A percentile compares a stretch with the other conserved stretches of the same genome.
phyloP scores from a whole-genome alignment of 2,329 filamentous ascomycete species.

The Thelonectria olida region DNA sequence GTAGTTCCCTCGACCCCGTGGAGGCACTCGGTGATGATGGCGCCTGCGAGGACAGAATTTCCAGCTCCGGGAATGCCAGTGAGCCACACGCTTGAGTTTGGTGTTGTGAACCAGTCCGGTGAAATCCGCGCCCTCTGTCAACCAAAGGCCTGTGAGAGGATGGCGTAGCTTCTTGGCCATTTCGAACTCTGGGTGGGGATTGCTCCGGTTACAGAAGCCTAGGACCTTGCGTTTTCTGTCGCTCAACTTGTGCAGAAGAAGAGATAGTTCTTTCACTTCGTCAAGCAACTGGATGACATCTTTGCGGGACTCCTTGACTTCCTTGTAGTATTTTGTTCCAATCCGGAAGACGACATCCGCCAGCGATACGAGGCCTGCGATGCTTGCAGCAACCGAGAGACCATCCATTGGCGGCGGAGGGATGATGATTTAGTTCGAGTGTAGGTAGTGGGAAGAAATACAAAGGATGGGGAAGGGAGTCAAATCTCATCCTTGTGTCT shows the following conservation, averaged over 20 bases:
- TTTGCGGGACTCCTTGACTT: not conserved
- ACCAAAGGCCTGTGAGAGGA: conserved; percentile 11
- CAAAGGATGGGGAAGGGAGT: too few relatives aligned
- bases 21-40: conserved; percentile 8
- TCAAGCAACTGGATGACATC: not conserved
- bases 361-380: conserved; percentile 16
- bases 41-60: conserved; percentile 11
- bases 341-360: conserved; percentile 19
- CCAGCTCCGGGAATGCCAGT: conserved; percentile 22
- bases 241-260: conserved; percentile 1
- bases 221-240: not conserved
- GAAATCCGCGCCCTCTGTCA: not conserved
- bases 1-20: not conserved
- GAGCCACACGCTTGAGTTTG: not conserved
- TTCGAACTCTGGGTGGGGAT: not conserved
- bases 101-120: not conserved
- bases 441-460: too few relatives aligned
- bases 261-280: conserved; percentile 3
- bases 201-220: conserved; percentile 3
- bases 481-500: too few relatives aligned
- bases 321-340: conserved; percentile 5
- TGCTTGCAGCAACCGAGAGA: conserved; percentile 16
- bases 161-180: conserved; percentile 1
- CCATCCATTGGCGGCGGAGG: not conserved
- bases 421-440: too few relatives aligned